A percentile compares a stretch with the other conserved stretches of the same genome.
phyloP scores from a whole-genome alignment of 768 basidiomycete genomes.

The Clathrus columnatus region DNA sequence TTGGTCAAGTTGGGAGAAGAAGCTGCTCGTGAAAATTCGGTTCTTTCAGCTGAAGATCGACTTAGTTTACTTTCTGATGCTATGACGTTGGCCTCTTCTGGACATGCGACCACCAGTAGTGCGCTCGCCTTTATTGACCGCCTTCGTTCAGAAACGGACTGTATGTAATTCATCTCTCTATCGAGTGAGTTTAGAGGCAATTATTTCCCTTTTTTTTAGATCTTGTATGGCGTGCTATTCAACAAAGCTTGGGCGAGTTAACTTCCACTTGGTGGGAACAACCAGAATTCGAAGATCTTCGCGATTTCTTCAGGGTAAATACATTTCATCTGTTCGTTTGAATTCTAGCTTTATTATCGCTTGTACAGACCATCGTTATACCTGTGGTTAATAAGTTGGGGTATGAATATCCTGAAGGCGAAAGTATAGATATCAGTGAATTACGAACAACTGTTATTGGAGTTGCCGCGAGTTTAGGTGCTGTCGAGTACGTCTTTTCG shows the following conservation, averaged over 20 bases:
- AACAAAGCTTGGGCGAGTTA: constrained; percentile 34
- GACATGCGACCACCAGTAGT: constrained; percentile 67
- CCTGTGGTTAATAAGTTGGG: constrained; percentile 77
- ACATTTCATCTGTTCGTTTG: no score
- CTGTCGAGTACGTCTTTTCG: constrained; percentile 17
- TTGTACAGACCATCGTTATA: constrained; percentile 33
- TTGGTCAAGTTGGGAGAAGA: constrained; percentile 71
- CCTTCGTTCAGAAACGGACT: constrained; percentile 68
- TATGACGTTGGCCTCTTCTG: constrained; percentile 72
- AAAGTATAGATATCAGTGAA: constrained; percentile 58
- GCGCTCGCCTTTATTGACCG: constrained; percentile 64
- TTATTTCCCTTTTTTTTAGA: constrained; percentile 33
- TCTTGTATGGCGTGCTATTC: constrained; percentile 73
- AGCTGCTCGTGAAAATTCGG: constrained; percentile 54
- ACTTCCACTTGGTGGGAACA: not conserved
- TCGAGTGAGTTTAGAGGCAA: constrained; percentile 6
- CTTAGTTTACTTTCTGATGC: constrained; percentile 85
- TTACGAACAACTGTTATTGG: constrained; percentile 68
- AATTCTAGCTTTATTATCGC: not conserved
- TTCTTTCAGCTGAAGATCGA: constrained; percentile 77
- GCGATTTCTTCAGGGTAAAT: not conserved
- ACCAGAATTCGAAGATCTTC: not conserved
- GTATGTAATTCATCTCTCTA: constrained; percentile 32
- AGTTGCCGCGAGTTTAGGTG: constrained; percentile 42
- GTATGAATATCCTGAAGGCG: constrained; percentile 58